A percentile compares a stretch with the other conserved stretches of the same genome.
phyloP scores from a whole-genome alignment of 345 rosid species.

The Rhodamnia argentea region DNA sequence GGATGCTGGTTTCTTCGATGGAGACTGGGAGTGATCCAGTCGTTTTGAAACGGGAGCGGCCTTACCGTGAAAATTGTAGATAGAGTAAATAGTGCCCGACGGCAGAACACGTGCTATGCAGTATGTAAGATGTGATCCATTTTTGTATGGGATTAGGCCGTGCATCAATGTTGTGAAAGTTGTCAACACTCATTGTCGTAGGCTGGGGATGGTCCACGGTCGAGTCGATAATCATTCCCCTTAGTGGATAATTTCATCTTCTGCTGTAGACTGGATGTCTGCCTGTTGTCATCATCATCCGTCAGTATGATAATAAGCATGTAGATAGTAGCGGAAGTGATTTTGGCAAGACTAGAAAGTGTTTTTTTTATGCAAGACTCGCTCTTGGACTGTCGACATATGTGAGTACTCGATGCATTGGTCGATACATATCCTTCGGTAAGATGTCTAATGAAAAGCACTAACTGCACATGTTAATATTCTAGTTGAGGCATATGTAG shows the following conservation, averaged over 20 bases:
- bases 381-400: neutral
- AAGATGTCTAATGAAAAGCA: neutral
- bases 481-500: neutral
- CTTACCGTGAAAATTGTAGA: neutral
- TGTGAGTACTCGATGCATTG: neutral
- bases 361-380: neutral
- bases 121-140: neutral
- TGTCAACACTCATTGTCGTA: neutral
- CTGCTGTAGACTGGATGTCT: neutral
- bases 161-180: neutral
- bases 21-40: conserved; percentile 60
- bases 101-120: neutral
- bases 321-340: neutral
- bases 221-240: neutral
- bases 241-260: neutral
- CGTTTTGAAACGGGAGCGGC: too few species aligned
- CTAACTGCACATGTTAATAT: neutral
- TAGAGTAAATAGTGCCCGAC: neutral
- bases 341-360: neutral
- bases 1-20: conserved; percentile 89
- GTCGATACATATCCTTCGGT: neutral
- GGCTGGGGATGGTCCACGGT: neutral
- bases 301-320: neutral
- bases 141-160: neutral
- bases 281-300: too few species aligned